Evolutionary conservation across 768 basidiomycete genomes (phyloP).

Genomic region (Tylopilus vinaceipallidus): DNA sequence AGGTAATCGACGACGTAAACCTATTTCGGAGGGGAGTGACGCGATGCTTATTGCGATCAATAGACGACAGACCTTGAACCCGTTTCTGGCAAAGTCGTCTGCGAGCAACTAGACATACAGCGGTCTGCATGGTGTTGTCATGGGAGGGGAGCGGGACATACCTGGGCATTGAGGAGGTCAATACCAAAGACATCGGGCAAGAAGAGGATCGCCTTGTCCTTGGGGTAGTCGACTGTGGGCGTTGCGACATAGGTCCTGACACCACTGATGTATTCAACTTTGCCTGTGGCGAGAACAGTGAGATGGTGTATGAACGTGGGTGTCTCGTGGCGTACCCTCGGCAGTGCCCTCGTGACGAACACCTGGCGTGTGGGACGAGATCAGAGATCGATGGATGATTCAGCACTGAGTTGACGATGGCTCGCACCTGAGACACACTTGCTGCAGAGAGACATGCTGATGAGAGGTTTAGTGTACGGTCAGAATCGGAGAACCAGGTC

Average conservation of each 20-base stretch:
- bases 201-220: conserved; percentile 56
- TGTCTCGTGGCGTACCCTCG: conserved; percentile 32
- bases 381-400: not conserved
- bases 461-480: not conserved
- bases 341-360: conserved; percentile 50
- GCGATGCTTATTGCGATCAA: too few relatives aligned
- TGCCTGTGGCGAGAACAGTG: not conserved
- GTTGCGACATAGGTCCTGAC: conserved; percentile 53
- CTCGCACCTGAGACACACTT: conserved; percentile 54
- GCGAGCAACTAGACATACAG: conserved; percentile 35
- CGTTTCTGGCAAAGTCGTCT: conserved; percentile 3
- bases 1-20: conserved; percentile 28
- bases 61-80: conserved; percentile 5
- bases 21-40: not conserved
- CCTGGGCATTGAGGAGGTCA: conserved; percentile 45
- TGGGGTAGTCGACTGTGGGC: conserved; percentile 47
- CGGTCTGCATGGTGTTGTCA: too few relatives aligned
- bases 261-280: conserved; percentile 42
- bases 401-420: not conserved
- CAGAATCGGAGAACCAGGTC: not conserved
- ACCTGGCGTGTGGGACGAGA: conserved; percentile 29
- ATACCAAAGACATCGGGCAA: conserved; percentile 54
- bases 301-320: not conserved
- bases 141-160: conserved; percentile 8
- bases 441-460: conserved; percentile 50